Evolutionary conservation across 2,329 filamentous ascomycete species (phyloP), one percentile per base, ranked within the genome.

Genomic region (Xylaria sp.): DNA sequence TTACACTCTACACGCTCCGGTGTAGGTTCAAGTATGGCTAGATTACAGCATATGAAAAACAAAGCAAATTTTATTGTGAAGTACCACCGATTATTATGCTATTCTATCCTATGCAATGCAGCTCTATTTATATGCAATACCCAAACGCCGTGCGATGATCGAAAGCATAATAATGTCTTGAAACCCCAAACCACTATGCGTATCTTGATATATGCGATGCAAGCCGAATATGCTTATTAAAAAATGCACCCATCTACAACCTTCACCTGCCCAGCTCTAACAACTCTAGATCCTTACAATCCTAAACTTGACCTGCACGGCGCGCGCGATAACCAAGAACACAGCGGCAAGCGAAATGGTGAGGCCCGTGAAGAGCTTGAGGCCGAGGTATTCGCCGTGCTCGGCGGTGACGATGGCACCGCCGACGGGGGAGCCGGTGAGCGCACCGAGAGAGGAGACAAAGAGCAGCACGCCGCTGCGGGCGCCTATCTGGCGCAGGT

Each of bases 401-500:
- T 87, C 83, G 3, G 80, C 79, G 15, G 77, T 76, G 39, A 72
- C 41, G 28, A 72, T 72, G 8, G 71, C 89, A 7, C 91, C 91
- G 1, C 85, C 90, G 73, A 93, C 91, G 0, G 91, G 91, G 55
- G 85, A 88, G 0, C 91, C 90, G 0, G 88, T 89, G 60, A 94
- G 80, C 1, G 89, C 90, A 3, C 89, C 91, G 39, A 94, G 81
- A 1, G 88, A 85, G 65, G 89, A 83, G 56, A 90, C 78, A 18
- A 88, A 85, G 76, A 91, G 92, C 31, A 88, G 84, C 0, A 87
- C 85, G 0, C 92, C 92, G 1, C 86, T 89, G 6, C 92, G 84
- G 1, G 90, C 86, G 15, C 92, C 92, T 41, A 94, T 90, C 77
- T 92, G 85, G 23, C 87, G 83, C 46, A 93, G 86, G 55, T 92